Evolutionary conservation across 495 filamentous ascomycete genomes (phyloP), one percentile per base, ranked within the genome.

Genomic region (Amphirosellinia nigrospora): DNA sequence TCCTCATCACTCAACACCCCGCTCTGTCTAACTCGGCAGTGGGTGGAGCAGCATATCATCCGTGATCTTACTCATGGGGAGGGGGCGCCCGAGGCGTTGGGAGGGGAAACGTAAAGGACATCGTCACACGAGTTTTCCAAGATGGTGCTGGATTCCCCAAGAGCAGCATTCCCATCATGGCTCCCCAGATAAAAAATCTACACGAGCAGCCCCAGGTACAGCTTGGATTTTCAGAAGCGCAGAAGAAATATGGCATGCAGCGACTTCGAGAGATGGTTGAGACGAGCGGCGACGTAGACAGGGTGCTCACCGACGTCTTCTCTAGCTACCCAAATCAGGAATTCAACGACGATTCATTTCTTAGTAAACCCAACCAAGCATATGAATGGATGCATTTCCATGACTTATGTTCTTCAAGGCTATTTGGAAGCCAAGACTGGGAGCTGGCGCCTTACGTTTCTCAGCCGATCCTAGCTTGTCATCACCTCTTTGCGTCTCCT

Each of bases 321-420:
- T 81, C 89, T 41, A 85, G 90, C 71, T 99, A 97, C 76, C 93
- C 94, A 9, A 88, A 88, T 61, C 92, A 93, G 62, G 87, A 93
- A 36, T 98, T 91, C 79, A 94, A 97, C 81, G 96, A 99, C 77
- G 96, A 98, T 77, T 93, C 89, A 0, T 90, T 92, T 76, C 87
- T 99, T 38, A 90, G 91, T 11, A 99, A 99, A 74, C 96, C 96
- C 0, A 89, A 90, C 73, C 78, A 85, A 1, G 95, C 94, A 0
- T 96, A 94, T 76, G 94, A 97, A 71, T 98, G 96, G 96, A 87
- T 99, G 66, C 86, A 94, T 79, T 98, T 99, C 79, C 92, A 97
- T 76, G 96, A 98, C 72, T 82, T 84, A 1, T 87, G 96, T 68
- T 94, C 92, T 8, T 87, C 89, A 1, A 88, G 89, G 64, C 82